Evolutionary conservation across 108 stramenopile genomes (phyloP), one percentile per base, ranked within the genome.

Genomic region (Pelagomonas calceolata): DNA sequence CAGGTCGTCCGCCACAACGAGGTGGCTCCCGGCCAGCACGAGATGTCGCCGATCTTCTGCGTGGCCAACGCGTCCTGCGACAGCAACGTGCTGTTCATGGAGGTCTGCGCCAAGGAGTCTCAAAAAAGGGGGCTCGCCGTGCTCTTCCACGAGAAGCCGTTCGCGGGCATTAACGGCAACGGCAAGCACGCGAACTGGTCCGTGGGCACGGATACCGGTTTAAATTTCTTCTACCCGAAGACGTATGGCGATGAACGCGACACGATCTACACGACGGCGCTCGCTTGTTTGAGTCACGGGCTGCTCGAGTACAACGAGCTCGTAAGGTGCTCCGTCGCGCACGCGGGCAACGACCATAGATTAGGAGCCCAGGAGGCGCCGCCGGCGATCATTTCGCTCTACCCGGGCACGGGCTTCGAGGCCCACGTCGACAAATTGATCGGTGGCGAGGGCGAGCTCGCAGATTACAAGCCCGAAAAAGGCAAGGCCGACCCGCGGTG

Each of bases 181-280:
- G 78, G 78, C 44, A 78, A 78, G 72, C 78, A 78, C 73, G 51
- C 31, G 66, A 78, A 78, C 70, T 78, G 78, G 78, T 33, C 44
- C 46, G n/a, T 78, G 36, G 44, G 31, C 37, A 68, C 72, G 4
- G 39, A 43, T 12, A 10, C 39, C 9, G 74, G 74, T 32, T 30
- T 34, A 0, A 73, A 78, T 39, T 67, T 78, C 63, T 73, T 78
- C 34, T 67, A 69, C 32, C 67, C 73, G 3, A 45, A 51, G n/a
- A 31, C 70, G 44, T 29, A 68, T 16, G n/a, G 32, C 30, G 45
- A 64, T 14, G 37, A 32, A 16, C n/a, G n/a, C n/a, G 32, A 66
- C 32, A 37, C 16, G 34, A 45, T 68, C 65, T 78, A 75, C 78
- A 72, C 68, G 32, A 68, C 73, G 30, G 26, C 70, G 36, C 36